phyloP scores from a whole-genome alignment of 192 early-diverging fungal species.

The Umbelopsis sp. region DNA sequence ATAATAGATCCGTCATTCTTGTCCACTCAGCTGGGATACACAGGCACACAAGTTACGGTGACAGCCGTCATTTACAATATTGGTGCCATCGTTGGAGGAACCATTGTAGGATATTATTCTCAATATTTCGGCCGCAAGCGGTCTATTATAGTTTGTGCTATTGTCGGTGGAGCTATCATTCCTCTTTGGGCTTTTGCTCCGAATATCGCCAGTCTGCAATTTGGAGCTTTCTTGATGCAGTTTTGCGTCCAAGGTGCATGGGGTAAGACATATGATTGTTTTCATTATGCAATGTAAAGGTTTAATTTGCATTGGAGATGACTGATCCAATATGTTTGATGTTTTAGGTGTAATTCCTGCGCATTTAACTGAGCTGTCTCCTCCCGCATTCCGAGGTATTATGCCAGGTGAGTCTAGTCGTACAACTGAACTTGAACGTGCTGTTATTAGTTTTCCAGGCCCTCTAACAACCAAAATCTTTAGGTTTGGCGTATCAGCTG shows the following conservation, averaged over 20 bases:
- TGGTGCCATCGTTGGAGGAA: slow-evolving; percentile 73
- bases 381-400: slow-evolving; percentile 63
- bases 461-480: no score
- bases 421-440: no score
- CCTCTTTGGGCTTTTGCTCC: slow-evolving; percentile 66
- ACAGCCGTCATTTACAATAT: slow-evolving; percentile 62
- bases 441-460: no score
- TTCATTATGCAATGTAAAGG: slow-evolving; percentile 22
- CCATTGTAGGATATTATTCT: slow-evolving; percentile 60
- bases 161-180: slow-evolving; percentile 64
- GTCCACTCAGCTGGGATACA: slow-evolving; percentile 59
- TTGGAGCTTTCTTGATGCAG: slow-evolving; percentile 54
- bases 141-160: slow-evolving; percentile 52
- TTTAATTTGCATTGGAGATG: slow-evolving; percentile 33
- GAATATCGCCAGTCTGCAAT: slow-evolving; percentile 31
- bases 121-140: slow-evolving; percentile 66
- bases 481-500: slow-evolving; percentile 65
- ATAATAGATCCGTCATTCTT: slow-evolving; percentile 47
- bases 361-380: slow-evolving; percentile 71
- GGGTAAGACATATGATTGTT: slow-evolving; percentile 31
- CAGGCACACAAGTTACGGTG: slow-evolving; percentile 52
- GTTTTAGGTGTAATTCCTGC: slow-evolving; percentile 69
- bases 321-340: slow-evolving; percentile 46
- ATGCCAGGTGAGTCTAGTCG: slow-evolving; percentile 55
- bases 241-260: slow-evolving; percentile 63